Percentiles rank a stretch among this genome's conserved stretches.
Evolutionary conservation across 1,139 yeast genomes (phyloP).

Genomic region (Ashbya aceris): DNA sequence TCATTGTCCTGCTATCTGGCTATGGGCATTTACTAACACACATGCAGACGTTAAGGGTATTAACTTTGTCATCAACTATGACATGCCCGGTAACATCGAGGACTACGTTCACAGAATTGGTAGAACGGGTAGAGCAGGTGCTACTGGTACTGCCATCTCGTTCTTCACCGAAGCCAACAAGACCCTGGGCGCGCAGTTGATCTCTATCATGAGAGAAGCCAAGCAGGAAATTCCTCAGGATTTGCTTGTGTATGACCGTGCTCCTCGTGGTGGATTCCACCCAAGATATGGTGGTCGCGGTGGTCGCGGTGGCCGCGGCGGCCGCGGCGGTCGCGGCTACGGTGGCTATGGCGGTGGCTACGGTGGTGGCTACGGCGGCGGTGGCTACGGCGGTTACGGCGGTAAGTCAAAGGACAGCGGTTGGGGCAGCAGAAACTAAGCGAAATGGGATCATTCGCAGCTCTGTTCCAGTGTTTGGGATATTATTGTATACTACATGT

Average conservation of each 20-base stretch:
- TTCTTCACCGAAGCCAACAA: conserved; percentile 84
- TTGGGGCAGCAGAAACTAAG: conserved; percentile 21
- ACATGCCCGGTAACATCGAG: conserved; percentile 96
- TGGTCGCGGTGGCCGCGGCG: conserved; percentile 52
- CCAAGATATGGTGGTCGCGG: conserved; percentile 47
- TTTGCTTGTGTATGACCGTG: conserved; percentile 40
- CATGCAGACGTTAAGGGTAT: conserved; percentile 89
- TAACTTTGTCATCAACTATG: conserved; percentile 84
- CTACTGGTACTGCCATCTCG: conserved; percentile 89
- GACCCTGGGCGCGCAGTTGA: conserved; percentile 82
- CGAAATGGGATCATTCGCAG: conserved; percentile 4
- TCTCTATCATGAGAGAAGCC: conserved; percentile 90
- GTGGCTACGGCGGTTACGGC: conserved; percentile 14
- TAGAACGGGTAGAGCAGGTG: conserved; percentile 99
- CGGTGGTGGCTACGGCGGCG: conserved; percentile 25
- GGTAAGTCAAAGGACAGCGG: conserved; percentile 24
- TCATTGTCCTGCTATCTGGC: neutral
- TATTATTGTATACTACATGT: neutral
- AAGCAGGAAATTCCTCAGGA: conserved; percentile 76
- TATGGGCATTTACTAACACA: conserved; percentile 12
- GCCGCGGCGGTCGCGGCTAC: conserved; percentile 41
- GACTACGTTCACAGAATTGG: conserved; percentile 78
- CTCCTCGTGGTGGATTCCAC: conserved; percentile 29
- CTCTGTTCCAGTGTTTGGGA: neutral
- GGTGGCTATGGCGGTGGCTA: conserved; percentile 35